phyloP scores from a whole-genome alignment of 208 protist genomes.

The Acanthamoeba lugdunensis region DNA sequence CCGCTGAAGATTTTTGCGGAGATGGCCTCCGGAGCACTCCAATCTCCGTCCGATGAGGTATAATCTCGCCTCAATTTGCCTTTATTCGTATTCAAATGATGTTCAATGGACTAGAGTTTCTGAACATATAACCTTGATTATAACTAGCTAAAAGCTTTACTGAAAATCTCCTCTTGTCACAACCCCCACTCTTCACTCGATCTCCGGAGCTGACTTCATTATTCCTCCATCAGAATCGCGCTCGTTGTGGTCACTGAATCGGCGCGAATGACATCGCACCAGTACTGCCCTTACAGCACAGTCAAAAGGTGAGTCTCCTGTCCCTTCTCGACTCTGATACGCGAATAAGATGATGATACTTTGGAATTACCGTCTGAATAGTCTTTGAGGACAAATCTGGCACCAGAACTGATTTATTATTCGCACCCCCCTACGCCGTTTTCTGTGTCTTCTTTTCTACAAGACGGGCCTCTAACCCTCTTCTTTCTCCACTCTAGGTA shows the following conservation, averaged over 20 bases:
- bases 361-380: neutral
- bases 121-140: conserved; percentile 35
- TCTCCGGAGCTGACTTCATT: neutral
- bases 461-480: neutral
- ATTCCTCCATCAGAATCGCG: no score
- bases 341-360: neutral
- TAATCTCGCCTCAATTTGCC: neutral
- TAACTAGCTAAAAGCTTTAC: neutral
- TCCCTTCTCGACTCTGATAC: neutral
- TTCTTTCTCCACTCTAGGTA: neutral
- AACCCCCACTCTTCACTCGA: neutral
- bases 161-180: neutral
- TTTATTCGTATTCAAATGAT: neutral
- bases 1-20: no score
- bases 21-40: neutral
- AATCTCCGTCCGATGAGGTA: neutral
- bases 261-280: no score
- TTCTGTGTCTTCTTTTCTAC: neutral
- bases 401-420: neutral
- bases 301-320: neutral
- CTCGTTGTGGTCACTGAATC: no score
- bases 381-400: neutral
- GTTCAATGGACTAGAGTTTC: conserved; percentile 60
- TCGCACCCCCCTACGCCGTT: neutral
- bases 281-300: no score